Evolutionary conservation across 2,329 filamentous ascomycete genomes (phyloP), one percentile per base, ranked within the genome.

Genomic region (Stenocarpella maydis): DNA sequence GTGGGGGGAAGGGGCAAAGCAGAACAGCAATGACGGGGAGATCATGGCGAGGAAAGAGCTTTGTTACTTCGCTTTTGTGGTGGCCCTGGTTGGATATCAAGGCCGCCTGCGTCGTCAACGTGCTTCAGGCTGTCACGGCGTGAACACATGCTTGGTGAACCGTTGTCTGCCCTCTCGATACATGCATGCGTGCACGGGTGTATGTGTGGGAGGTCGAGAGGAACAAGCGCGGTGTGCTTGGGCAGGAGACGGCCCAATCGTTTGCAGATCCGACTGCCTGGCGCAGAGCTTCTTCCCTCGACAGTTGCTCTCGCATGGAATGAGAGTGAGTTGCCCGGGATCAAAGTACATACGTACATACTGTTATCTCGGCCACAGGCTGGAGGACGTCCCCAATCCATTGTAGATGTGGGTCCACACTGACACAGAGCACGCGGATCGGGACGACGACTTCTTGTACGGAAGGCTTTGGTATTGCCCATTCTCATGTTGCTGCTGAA

Each of bases 401-500:
- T 37, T 12, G 9, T 12, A 37, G 6, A 34, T 34, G 4, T 2
- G 8, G 15, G 12, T 6, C 45, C 19, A 34, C 41, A 6, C 4
- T 21, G 24, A 1, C 26, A n/a, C 10, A 9, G 10, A 1, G 10
- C 1, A 12, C 3, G 9, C 12, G 4, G 21, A 2, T 10, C 17
- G 34, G 12, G 19, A 8, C 17, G 8, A n/a, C 28, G 34, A 17
- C 4, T 34, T 34, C 9, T 55, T 55, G 34, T 65, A 21, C 49
- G 54, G 65, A 60, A 70, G 68, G 65, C 65, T 26, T 69, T 70
- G 53, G 19, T 43, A 15, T 58, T 39, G 53, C 55, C 55, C 31
- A 52, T 60, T 49, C 68, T 54, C 24, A 68, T 70, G 66, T 55
- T 63, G 68, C 67, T 52, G 31, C n/a, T n/a, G 28, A 55, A 69